A percentile compares a stretch with the other conserved stretches of the same genome.
Conservation (phyloP, 2,329 filamentous ascomycete species). For the Aspergillus uvarum region DNA sequence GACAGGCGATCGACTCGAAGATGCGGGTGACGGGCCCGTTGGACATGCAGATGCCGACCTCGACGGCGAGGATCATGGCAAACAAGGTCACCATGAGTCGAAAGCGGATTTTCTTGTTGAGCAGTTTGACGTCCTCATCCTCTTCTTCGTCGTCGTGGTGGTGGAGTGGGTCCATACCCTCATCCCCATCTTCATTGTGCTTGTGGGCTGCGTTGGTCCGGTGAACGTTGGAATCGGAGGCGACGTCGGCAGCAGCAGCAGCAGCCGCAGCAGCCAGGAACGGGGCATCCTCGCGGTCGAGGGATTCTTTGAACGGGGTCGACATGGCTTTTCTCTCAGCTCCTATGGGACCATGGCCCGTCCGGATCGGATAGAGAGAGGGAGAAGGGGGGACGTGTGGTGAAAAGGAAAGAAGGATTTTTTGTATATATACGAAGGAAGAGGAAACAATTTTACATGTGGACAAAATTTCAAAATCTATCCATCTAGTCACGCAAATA, state of each 20-base stretch:
- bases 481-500: not conserved
- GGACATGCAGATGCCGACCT: slow-evolving; percentile 47
- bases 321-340: slow-evolving; percentile 21
- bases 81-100: slow-evolving; percentile 45
- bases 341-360: slow-evolving; percentile 2
- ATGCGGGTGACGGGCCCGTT: slow-evolving; percentile 49
- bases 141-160: no score
- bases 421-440: slow-evolving; percentile 3
- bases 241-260: not conserved
- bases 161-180: not conserved
- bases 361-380: not conserved
- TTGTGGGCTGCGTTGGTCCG: slow-evolving; percentile 11
- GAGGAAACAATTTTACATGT: slow-evolving; percentile 1
- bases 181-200: slow-evolving; percentile 3
- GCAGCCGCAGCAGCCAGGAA: slow-evolving; percentile 21
- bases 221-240: slow-evolving; percentile 11
- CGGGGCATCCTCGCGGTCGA: slow-evolving; percentile 34
- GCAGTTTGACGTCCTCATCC: slow-evolving; percentile 11
- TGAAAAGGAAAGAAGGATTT: no score
- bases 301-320: slow-evolving; percentile 23
- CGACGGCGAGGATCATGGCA: slow-evolving; percentile 44
- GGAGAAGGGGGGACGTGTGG: not conserved
- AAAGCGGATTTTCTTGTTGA: slow-evolving; percentile 30
- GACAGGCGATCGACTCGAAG: slow-evolving; percentile 51
- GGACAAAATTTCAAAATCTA: not conserved